These are phyloP conservation scores for Blastobotrys serpentis DNA, from an alignment of 1,139 yeast genomes.

Conservation along the genomic window DNA sequence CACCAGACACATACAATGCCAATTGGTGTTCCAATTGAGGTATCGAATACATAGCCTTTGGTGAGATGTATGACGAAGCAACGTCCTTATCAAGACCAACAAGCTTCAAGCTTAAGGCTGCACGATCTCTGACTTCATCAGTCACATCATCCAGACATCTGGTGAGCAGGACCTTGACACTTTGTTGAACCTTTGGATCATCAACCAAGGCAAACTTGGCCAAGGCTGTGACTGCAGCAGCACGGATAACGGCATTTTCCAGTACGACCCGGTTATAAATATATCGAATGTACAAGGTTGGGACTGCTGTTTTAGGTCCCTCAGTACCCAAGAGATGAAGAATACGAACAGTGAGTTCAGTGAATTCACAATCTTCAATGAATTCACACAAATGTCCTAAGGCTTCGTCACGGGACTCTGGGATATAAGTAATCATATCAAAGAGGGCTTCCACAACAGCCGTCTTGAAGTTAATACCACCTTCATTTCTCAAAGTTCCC, in stretches of 20 bases:
- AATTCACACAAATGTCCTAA: slow-evolving; percentile 90
- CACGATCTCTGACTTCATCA: slow-evolving; percentile 98
- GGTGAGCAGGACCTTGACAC: slow-evolving; percentile 70
- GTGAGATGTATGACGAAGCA: slow-evolving; percentile 56
- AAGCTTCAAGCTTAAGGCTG: slow-evolving; percentile 77
- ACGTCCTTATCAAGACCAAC: slow-evolving; percentile 51
- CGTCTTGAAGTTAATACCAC: slow-evolving; percentile 77
- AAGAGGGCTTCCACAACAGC: slow-evolving; percentile 88
- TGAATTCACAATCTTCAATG: slow-evolving; percentile 96
- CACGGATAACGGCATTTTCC: slow-evolving; percentile 91
- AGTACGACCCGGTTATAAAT: slow-evolving; percentile 94
- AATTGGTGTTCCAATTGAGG: slow-evolving; percentile 75
- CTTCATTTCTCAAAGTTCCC: slow-evolving; percentile 86
- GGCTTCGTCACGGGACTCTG: slow-evolving; percentile 82
- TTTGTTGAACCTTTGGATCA: slow-evolving; percentile 62
- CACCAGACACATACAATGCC: slow-evolving; percentile 66
- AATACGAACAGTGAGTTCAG: slow-evolving; percentile 88
- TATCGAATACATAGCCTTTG: slow-evolving; percentile 69
- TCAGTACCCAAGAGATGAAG: slow-evolving; percentile 89
- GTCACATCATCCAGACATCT: slow-evolving; percentile 88
- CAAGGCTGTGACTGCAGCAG: slow-evolving; percentile 91
- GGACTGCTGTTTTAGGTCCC: slow-evolving; percentile 85
- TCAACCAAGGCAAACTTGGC: slow-evolving; percentile 86
- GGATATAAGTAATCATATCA: slow-evolving; percentile 84
- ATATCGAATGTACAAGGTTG: slow-evolving; percentile 90